Conservation (phyloP, 805 yeast genomes). For the Cyberlindnera americana region DNA sequence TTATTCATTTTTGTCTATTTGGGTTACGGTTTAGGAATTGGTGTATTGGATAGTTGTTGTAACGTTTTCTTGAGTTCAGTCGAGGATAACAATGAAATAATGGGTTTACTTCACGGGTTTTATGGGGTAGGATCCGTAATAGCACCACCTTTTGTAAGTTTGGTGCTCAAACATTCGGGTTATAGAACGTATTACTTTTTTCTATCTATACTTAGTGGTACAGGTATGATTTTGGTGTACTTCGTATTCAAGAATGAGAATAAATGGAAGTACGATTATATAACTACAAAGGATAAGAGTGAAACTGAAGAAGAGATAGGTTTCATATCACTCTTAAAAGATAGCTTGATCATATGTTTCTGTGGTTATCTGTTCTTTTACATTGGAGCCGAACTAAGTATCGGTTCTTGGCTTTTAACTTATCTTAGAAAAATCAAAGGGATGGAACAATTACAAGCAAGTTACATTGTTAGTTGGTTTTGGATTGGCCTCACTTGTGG, state of each 20-base stretch:
- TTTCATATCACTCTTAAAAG: slow-evolving; percentile 24
- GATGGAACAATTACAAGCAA: slow-evolving; percentile 44
- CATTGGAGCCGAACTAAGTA: slow-evolving; percentile 65
- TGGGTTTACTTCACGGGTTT: slow-evolving; percentile 63
- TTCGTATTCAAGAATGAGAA: slow-evolving; percentile 47
- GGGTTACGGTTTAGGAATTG: slow-evolving; percentile 52
- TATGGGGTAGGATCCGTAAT: slow-evolving; percentile 74
- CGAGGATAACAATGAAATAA: slow-evolving; percentile 50
- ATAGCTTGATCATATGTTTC: slow-evolving; percentile 41
- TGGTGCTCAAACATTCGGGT: slow-evolving; percentile 30
- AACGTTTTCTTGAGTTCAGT: slow-evolving; percentile 47
- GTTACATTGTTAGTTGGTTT: slow-evolving; percentile 64
- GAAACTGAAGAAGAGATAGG: slow-evolving; percentile 19
- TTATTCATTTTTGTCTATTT: slow-evolving; percentile 38
- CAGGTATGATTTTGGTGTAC: slow-evolving; percentile 28
- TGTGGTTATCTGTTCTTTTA: slow-evolving; percentile 56
- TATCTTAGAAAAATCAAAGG: slow-evolving; percentile 53
- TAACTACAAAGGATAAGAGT: slow-evolving; percentile 15
- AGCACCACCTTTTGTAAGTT: slow-evolving; percentile 62
- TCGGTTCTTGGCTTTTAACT: slow-evolving; percentile 71
- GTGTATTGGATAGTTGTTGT: slow-evolving; percentile 52
- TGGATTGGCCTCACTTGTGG: slow-evolving; percentile 74
- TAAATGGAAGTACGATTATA: slow-evolving; percentile 31
- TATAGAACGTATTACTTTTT: slow-evolving; percentile 11
- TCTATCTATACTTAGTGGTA: slow-evolving; percentile 10